Conservation (phyloP, 306 rosid species). For the Lathyrus tuberosus region DNA sequence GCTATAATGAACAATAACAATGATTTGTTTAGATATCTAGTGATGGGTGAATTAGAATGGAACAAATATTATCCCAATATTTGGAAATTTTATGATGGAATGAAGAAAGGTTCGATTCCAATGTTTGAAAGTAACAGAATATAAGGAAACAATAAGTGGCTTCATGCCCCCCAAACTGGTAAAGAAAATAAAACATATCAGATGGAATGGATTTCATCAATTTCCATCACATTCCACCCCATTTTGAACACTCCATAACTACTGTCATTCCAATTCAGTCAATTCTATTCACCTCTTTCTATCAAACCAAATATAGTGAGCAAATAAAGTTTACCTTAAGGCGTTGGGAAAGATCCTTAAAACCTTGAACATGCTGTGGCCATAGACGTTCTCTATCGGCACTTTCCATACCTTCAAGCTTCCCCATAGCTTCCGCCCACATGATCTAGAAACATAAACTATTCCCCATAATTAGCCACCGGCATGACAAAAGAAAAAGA, state of each 20-base stretch:
- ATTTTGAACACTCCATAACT: not conserved
- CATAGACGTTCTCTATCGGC: slow-evolving; percentile 88
- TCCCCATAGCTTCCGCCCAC: slow-evolving; percentile 99
- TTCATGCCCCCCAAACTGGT: not conserved
- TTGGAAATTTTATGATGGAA: not conserved
- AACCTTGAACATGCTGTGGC: slow-evolving; percentile 93
- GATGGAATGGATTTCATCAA: slow-evolving; percentile 1
- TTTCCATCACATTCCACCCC: not conserved
- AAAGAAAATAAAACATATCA: not conserved
- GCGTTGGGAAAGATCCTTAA: slow-evolving; percentile 93
- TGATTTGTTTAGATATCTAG: slow-evolving; percentile 4
- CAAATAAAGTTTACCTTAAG: slow-evolving; percentile 63
- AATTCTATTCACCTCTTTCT: not conserved
- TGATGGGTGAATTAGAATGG: not conserved
- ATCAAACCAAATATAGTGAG: not conserved
- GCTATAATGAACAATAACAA: not conserved
- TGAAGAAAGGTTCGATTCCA: not conserved
- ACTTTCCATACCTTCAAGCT: slow-evolving; percentile 96
- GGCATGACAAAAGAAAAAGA: slow-evolving; percentile 3
- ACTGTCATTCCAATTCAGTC: not conserved
- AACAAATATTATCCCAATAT: not conserved
- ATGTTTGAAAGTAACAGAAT: not conserved
- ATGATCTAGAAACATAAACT: slow-evolving; percentile 85
- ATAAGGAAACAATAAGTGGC: not conserved
- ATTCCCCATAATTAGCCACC: slow-evolving; percentile 54